Conservation (phyloP, 2,329 filamentous ascomycete species). For the Chaetomiaceae sp. region DNA sequence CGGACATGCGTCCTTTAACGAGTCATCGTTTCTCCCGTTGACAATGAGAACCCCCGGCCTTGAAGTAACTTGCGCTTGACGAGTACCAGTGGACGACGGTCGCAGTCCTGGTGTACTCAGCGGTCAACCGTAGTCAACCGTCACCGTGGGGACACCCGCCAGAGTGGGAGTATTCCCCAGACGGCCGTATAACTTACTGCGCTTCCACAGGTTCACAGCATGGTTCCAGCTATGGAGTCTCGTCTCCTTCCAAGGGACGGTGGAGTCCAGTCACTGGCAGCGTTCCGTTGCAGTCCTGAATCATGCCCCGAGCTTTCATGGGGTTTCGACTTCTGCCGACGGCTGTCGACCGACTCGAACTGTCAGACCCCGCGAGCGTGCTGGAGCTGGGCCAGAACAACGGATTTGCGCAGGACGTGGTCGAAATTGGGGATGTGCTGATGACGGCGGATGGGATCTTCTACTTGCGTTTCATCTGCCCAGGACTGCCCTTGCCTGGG, state of each 20-base stretch:
- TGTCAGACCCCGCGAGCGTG: slow-evolving; percentile 29
- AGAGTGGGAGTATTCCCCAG: slow-evolving; percentile 20
- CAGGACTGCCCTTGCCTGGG: too few species aligned
- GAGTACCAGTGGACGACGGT: slow-evolving; percentile 50
- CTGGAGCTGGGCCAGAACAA: slow-evolving; percentile 30
- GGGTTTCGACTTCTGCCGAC: slow-evolving; percentile 31
- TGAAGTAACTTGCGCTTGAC: slow-evolving; percentile 17
- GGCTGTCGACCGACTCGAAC: slow-evolving; percentile 31
- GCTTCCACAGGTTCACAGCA: slow-evolving; percentile 29
- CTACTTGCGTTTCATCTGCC: too few species aligned
- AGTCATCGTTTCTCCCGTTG: not conserved
- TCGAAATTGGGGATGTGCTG: too few species aligned
- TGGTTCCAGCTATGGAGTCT: slow-evolving; percentile 33
- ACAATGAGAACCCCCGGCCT: slow-evolving; percentile 2
- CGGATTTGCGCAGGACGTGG: slow-evolving; percentile 26
- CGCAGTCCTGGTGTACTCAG: not conserved
- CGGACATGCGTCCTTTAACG: not conserved
- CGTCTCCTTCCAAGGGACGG: slow-evolving; percentile 33
- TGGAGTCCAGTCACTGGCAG: slow-evolving; percentile 31
- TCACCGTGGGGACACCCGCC: slow-evolving; percentile 30
- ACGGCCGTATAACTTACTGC: slow-evolving; percentile 24
- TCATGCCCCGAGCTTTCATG: slow-evolving; percentile 23
- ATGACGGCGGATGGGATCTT: too few species aligned
- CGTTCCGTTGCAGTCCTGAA: slow-evolving; percentile 30
- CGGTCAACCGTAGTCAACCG: too few species aligned